Conservation (phyloP, 495 filamentous ascomycete genomes). For the Thozetella sp. region DNA sequence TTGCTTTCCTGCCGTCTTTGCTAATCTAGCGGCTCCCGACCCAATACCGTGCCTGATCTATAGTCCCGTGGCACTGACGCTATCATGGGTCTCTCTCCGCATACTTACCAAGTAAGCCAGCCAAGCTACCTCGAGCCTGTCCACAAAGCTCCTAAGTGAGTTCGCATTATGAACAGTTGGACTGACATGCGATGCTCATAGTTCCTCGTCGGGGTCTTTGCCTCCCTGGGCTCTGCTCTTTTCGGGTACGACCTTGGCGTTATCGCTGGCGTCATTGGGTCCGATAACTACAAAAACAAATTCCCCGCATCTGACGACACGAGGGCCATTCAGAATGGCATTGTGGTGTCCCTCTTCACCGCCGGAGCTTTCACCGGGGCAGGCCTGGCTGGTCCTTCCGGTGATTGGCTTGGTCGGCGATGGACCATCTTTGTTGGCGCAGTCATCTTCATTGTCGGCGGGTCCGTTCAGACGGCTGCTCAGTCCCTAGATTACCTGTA, state of each 20-base stretch:
- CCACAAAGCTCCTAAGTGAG: too few species aligned
- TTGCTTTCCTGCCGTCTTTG: background rate
- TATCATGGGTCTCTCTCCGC: background rate
- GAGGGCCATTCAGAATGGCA: constrained; percentile 46
- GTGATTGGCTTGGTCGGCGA: constrained; percentile 48
- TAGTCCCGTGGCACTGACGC: background rate
- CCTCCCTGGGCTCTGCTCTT: constrained; percentile 62
- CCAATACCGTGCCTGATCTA: background rate
- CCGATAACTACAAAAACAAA: constrained; percentile 44
- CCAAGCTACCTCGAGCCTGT: background rate
- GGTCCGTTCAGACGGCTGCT: constrained; percentile 35
- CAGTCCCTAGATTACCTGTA: constrained; percentile 31
- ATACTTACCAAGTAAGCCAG: background rate
- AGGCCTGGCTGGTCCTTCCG: constrained; percentile 45
- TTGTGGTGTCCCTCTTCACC: constrained; percentile 74
- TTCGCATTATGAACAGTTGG: background rate
- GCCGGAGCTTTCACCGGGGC: constrained; percentile 62
- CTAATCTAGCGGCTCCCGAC: background rate
- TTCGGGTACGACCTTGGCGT: constrained; percentile 60
- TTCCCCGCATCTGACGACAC: constrained; percentile 56
- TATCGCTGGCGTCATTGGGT: constrained; percentile 61
- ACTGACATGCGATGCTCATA: constrained; percentile 14
- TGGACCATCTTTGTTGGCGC: constrained; percentile 40
- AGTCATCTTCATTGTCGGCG: constrained; percentile 34
- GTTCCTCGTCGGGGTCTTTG: constrained; percentile 66